Evolutionary conservation across 768 basidiomycete species (phyloP).

Genomic region (Pleurotus platypus): DNA sequence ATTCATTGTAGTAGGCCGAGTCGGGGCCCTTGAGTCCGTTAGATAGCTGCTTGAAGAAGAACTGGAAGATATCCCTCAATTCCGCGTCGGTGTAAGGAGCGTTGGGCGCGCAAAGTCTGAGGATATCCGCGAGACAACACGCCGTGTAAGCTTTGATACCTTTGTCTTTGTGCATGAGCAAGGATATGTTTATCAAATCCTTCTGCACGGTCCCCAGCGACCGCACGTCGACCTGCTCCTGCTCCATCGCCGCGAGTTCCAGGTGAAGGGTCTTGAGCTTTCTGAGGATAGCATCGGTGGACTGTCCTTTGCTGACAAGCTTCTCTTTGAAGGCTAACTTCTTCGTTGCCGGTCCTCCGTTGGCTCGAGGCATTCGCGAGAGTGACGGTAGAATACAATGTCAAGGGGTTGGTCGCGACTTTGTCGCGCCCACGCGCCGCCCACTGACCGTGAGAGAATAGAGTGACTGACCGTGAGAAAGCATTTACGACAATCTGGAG

Average conservation of each 20-base stretch:
- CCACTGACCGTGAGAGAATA: neutral
- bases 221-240: slow-evolving; percentile 74
- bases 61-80: slow-evolving; percentile 94
- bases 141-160: slow-evolving; percentile 95
- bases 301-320: slow-evolving; percentile 69
- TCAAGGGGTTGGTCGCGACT: neutral
- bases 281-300: slow-evolving; percentile 81
- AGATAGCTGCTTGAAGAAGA: slow-evolving; percentile 87
- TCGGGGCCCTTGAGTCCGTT: slow-evolving; percentile 73
- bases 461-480: too few relatives aligned
- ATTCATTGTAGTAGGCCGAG: slow-evolving; percentile 85
- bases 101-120: slow-evolving; percentile 93
- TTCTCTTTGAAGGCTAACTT: slow-evolving; percentile 81
- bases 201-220: slow-evolving; percentile 70
- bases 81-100: slow-evolving; percentile 90
- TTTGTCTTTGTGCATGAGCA: slow-evolving; percentile 92
- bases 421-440: neutral
- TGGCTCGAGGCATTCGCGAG: slow-evolving; percentile 63
- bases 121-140: slow-evolving; percentile 91
- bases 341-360: slow-evolving; percentile 52
- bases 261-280: slow-evolving; percentile 77
- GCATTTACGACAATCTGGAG: too few relatives aligned
- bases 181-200: slow-evolving; percentile 74
- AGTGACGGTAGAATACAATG: neutral
- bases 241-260: slow-evolving; percentile 81